phyloP scores from a whole-genome alignment of 2,329 filamentous ascomycete genomes.

The Akanthomyces uredinophilus region DNA sequence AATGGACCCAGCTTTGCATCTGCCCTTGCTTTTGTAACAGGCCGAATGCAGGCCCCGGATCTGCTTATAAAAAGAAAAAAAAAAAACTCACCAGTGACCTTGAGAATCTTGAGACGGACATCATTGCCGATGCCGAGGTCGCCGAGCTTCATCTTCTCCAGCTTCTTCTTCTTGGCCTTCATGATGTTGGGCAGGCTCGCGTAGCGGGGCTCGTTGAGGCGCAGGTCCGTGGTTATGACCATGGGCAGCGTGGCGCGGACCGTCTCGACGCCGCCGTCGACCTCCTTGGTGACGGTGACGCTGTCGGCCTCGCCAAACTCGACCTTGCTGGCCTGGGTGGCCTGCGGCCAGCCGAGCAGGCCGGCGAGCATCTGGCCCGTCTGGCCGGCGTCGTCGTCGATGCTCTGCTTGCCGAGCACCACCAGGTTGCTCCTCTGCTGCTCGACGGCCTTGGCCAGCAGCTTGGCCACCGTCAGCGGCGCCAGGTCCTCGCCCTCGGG shows the following conservation, averaged over 20 bases:
- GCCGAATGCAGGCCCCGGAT: too few species aligned
- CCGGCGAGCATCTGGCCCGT: constrained; percentile 98
- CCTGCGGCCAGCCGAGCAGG: constrained; percentile 86
- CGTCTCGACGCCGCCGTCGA: constrained; percentile 93
- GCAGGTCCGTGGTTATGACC: constrained; percentile 90
- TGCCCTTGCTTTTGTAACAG: neutral
- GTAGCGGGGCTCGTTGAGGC: constrained; percentile 92
- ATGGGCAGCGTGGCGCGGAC: constrained; percentile 80
- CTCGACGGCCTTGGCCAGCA: constrained; percentile 74
- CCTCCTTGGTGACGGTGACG: constrained; percentile 80
- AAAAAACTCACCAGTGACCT: constrained; percentile 66
- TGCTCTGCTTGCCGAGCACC: constrained; percentile 94
- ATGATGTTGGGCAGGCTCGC: constrained; percentile 97
- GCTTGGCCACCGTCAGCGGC: constrained; percentile 86
- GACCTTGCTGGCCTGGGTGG: constrained; percentile 85
- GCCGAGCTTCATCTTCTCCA: constrained; percentile 83
- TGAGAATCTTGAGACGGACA: constrained; percentile 79
- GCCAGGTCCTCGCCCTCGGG: constrained; percentile 73
- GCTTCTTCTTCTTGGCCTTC: constrained; percentile 99
- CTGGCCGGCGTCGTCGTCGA: constrained; percentile 93
- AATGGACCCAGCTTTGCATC: neutral
- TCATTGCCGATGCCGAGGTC: constrained; percentile 75
- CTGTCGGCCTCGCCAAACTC: constrained; percentile 65
- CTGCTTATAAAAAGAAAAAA: neutral
- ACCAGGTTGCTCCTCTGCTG: constrained; percentile 87